Base-by-base conservation (phyloP, 2,329 filamentous ascomycete species). In the Cordyceps pruinosa region DNA sequence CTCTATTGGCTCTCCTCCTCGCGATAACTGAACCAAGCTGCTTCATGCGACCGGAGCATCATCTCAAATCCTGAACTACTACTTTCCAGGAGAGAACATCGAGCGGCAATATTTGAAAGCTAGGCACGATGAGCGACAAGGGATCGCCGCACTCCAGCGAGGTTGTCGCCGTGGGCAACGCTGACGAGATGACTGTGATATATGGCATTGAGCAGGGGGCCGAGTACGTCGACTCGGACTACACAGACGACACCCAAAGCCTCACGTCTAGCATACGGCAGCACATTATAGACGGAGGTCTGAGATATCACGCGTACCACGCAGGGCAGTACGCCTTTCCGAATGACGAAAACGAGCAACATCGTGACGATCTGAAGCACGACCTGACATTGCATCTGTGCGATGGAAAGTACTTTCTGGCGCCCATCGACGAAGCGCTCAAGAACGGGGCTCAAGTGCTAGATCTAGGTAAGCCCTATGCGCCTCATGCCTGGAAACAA, bases 211-310 rank as follows among this genome's bases (percentile, higher is more conserved):
- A 72, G 35, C 61, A 66, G n/a, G 69, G 69, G 57, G 66, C 30
- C 17, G 37, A 45, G 21, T 51, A 71, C 3, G 62, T 65, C 19
- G 58, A 61, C 15, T 50, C 61, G 10, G 61, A 65, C 21, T 61
- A 59, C 28, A 59, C 58, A 15, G 69, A 70, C 44, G 72, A 75
- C 30, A 75, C 72, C 2, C 66, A 67, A 39, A 75, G 73, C 48
- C 64, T 76, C 46, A 74, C 73, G 5, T 71, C 74, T 5, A 75
- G 73, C 59, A 73, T 75, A 58, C 71, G 72, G 26, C 70, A 75
- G 39, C 73, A 76, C 54, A 71, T 75, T 54, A 66, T 74, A 56
- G 74, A 76, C 23, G 71, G 73, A 10, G 69, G 71, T 34, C 60
- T 74, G 25, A 66, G 72, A 1, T 75, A 75, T 51, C 72, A 75